Base-by-base conservation (phyloP, 768 basidiomycete genomes). In the Suillus luteus region DNA sequence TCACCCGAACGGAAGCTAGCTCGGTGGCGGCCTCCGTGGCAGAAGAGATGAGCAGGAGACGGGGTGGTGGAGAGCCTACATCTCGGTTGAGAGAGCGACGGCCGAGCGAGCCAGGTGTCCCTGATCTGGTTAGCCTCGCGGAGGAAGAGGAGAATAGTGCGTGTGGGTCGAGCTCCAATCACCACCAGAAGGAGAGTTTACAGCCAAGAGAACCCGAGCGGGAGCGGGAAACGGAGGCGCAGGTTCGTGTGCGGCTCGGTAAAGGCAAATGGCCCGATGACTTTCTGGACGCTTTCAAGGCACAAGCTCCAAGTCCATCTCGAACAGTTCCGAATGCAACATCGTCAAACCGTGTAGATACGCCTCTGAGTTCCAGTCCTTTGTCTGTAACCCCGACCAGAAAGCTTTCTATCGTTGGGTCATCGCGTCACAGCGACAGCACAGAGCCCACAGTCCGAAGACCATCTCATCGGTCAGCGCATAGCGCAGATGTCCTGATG, bases 191-290 rank as follows among this genome's bases (percentile, higher is more conserved):
- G 61, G 67, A 67, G 40, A 69, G 62, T 55, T 62, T 69, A 5
- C 61, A 64, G 19, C 43, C 59, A 67, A 65, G 66, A 60, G 71
- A 70, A 64, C 63, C 65, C 65, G 49, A 69, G 68, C 59, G 67
- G 64, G 61, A 65, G 65, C 67, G 55, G 68, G 68, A 75, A 64
- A 62, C 66, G 14, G 73, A 79, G 61, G 57, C 57, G 11, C 78
- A 76, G 67, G 70, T 70, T 40, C 70, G 74, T 51, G 80, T 91
- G 66, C 82, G 86, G 61, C 83, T 92, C 40, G 85, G 86, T 40
- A 90, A 92, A 73, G 91, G 89, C 63, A 91, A 89, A 74, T 92
- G 90, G 90, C 90, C 92, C 0, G 90, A 92, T 75, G 91, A 92
- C 73, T 90, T 92, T 72, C 72, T 92, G 62, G 85, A 86, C 67